Percentiles rank a stretch among this genome's conserved stretches.
These are phyloP conservation scores for Zygnema circumcarinatum DNA, from an alignment of 139 green algal species.

Conservation along the genomic window DNA sequence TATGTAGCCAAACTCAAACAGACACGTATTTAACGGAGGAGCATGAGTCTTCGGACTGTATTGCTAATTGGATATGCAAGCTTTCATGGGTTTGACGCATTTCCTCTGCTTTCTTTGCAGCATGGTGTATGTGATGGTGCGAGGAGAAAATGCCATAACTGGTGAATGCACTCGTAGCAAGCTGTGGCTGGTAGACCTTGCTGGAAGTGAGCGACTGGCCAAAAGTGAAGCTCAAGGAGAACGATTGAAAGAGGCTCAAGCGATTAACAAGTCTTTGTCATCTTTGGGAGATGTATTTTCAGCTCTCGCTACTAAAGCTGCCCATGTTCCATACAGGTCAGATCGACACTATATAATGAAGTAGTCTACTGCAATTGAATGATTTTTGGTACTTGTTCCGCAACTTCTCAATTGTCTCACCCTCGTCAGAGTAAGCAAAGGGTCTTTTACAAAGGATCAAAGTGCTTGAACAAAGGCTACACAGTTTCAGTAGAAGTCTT, in stretches of 20 bases:
- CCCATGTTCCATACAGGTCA: slow-evolving; percentile 87
- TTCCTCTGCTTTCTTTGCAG: slow-evolving; percentile 26
- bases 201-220: slow-evolving; percentile 73
- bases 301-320: slow-evolving; percentile 61
- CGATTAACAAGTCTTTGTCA: slow-evolving; percentile 85
- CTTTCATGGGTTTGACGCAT: neutral
- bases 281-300: slow-evolving; percentile 78
- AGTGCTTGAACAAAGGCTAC: neutral
- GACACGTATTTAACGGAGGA: too few species aligned
- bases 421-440: neutral
- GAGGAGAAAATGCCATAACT: slow-evolving; percentile 28
- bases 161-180: slow-evolving; percentile 21
- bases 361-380: slow-evolving; percentile 3
- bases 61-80: slow-evolving; percentile 3
- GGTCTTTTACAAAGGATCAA: neutral
- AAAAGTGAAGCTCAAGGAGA: slow-evolving; percentile 75
- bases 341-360: neutral
- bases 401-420: neutral
- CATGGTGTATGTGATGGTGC: slow-evolving; percentile 57
- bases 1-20: too few species aligned
- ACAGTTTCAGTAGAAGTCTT: neutral
- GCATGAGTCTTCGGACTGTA: too few species aligned
- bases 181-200: slow-evolving; percentile 95
- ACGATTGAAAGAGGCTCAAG: slow-evolving; percentile 85
- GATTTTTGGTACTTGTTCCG: neutral